Conservation (phyloP, 208 protist species). For the Trypanosoma scelopori region DNA sequence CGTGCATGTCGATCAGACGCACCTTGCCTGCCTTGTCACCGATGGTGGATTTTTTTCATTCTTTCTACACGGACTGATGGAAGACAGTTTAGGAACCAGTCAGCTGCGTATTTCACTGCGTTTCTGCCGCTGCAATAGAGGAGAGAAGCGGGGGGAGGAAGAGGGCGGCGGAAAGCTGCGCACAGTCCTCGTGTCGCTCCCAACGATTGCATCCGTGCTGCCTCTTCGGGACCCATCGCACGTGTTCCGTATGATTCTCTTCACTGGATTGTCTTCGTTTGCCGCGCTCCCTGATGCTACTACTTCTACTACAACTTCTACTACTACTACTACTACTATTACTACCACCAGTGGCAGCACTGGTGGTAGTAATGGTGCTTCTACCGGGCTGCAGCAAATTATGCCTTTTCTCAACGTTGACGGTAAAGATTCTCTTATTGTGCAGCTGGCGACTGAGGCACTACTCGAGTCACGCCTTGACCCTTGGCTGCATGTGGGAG, state of each 20-base stretch:
- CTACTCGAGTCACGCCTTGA: slow-evolving; percentile 20
- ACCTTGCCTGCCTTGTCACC: not conserved
- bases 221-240: slow-evolving; percentile 1
- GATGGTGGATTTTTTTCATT: slow-evolving; percentile 8
- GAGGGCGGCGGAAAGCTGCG: slow-evolving; percentile 4
- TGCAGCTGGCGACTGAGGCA: slow-evolving; percentile 14
- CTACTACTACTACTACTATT: not conserved
- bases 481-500: slow-evolving; percentile 10
- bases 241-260: slow-evolving; percentile 6
- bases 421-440: not conserved
- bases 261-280: slow-evolving; percentile 16
- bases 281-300: not conserved
- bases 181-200: slow-evolving; percentile 6
- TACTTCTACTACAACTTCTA: not conserved
- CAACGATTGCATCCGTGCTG: slow-evolving; percentile 3
- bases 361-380: too few species aligned
- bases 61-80: not conserved
- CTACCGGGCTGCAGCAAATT: too few species aligned
- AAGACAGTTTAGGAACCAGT: slow-evolving; percentile 14
- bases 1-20: slow-evolving; percentile 10
- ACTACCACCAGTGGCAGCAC: not conserved
- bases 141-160: not conserved
- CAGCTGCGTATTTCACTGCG: slow-evolving; percentile 13
- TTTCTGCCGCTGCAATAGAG: not conserved
- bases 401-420: not conserved